Base-by-base conservation (phyloP, 768 basidiomycete species). In the Daedaleopsis sinensis region DNA sequence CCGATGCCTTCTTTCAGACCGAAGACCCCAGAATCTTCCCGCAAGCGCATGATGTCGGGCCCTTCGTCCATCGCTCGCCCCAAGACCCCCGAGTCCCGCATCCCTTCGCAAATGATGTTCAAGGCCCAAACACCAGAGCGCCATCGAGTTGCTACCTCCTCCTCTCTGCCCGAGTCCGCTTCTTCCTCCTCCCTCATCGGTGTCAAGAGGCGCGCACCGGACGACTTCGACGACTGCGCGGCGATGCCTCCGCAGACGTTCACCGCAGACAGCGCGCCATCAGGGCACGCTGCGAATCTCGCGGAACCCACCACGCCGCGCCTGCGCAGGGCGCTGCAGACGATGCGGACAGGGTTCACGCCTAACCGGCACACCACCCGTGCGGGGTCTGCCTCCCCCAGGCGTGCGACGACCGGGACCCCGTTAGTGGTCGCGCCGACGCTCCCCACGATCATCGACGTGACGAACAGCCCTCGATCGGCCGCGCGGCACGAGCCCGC, bases 121-220 rank as follows among this genome's bases (percentile, higher is more conserved):
- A 82, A 75, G 63, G 74, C 78, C n/a, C 77, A 78, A 48, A 85
- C 85, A 1, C 84, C 87, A 23, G 81, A 84, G 64, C 60, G 60
- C 3, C 53, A 58, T 18, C 67, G 67, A 3, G 47, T 54, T 11
- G 57, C 62, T 32, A 59, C 60, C 18, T 51, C 53, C 24, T 44
- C 46, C 21, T 52, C 21, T 13, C 57, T 56, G 16, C 19, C 55
- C 7, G 53, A 64, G 43, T 62, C 63, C 13, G 23, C 60, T 12
- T 59, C 64, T 32, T 61, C 78, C 2, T 73, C 67, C 7, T 80
- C 83, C 38, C 68, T 73, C 15, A 67, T 69, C 32, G 86, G 89
- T 35, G 87, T 85, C 77, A 93, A 92, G 70, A 82, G 91, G 12
- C 83, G 84, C 23, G 87, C 85, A 27, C 91, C 91, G 1, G 91